phyloP scores from a whole-genome alignment of 768 basidiomycete species.

The Lentinula lateritia region DNA sequence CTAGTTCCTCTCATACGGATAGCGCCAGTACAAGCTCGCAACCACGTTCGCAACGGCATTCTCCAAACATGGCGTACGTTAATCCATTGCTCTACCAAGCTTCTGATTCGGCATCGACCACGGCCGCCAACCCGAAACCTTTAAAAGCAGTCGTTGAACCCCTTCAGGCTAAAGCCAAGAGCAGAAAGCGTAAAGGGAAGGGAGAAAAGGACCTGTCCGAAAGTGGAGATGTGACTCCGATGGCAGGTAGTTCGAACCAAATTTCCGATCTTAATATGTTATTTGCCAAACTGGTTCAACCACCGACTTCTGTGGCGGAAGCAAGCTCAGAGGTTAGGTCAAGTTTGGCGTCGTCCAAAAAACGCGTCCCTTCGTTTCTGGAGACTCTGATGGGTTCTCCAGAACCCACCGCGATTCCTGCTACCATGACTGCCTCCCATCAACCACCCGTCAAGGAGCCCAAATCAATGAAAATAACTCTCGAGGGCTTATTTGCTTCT shows the following conservation, averaged over 20 bases:
- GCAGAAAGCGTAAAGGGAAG: not conserved
- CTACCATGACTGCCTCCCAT: not conserved
- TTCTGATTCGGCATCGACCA: not conserved
- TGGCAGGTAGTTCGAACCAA: not conserved
- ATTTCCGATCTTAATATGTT: constrained; percentile 42
- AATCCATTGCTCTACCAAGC: not conserved
- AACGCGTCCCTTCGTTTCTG: not conserved
- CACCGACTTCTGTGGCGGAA: not conserved
- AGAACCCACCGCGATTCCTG: not conserved
- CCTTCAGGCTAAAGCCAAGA: not conserved
- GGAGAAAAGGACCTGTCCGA: not conserved
- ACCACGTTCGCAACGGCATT: not conserved
- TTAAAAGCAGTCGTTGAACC: not conserved
- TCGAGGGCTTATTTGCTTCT: constrained; percentile 3
- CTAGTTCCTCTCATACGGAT: not conserved
- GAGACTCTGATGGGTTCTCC: not conserved
- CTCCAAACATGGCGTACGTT: not conserved
- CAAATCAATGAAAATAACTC: not conserved
- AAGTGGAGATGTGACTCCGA: constrained; percentile 1
- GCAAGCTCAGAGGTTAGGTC: not conserved
- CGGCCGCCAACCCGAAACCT: not conserved
- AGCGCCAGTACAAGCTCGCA: not conserved
- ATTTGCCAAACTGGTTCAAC: constrained; percentile 32
- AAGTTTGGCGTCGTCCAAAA: not conserved
- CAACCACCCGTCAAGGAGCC: not conserved